phyloP scores from a whole-genome alignment of 1,139 yeast genomes.

The Hyphopichia fennica region DNA sequence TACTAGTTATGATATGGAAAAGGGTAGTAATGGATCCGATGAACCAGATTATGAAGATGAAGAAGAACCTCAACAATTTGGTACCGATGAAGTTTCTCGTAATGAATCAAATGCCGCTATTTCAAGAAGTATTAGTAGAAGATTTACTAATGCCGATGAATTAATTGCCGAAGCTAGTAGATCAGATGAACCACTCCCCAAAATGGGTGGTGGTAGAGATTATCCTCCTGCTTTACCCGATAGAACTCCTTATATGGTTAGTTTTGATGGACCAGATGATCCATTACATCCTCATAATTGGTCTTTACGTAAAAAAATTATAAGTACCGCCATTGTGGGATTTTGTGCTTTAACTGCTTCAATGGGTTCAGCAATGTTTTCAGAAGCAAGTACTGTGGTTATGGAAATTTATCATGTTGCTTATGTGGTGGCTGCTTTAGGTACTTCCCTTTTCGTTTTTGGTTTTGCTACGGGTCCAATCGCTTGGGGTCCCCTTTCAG shows the following conservation, averaged over 20 bases:
- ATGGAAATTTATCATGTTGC: slow-evolving; percentile 50
- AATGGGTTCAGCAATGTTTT: slow-evolving; percentile 67
- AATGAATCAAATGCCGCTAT: slow-evolving; percentile 13
- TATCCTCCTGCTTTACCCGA: slow-evolving; percentile 56
- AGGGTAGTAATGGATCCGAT: not conserved
- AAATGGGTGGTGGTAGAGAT: slow-evolving; percentile 58
- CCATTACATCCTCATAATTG: slow-evolving; percentile 66
- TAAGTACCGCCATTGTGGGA: slow-evolving; percentile 40
- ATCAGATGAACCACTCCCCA: slow-evolving; percentile 28
- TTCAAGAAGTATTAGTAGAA: slow-evolving; percentile 15
- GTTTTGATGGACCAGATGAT: slow-evolving; percentile 61
- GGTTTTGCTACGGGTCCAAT: slow-evolving; percentile 87
- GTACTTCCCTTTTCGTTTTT: slow-evolving; percentile 69
- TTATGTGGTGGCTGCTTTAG: slow-evolving; percentile 56
- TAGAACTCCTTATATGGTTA: slow-evolving; percentile 50
- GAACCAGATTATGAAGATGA: not conserved
- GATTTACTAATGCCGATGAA: slow-evolving; percentile 26
- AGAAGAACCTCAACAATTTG: not conserved
- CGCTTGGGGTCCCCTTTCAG: slow-evolving; percentile 80
- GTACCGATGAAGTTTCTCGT: slow-evolving; percentile 9
- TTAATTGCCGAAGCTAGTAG: slow-evolving; percentile 21
- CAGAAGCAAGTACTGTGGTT: slow-evolving; percentile 48
- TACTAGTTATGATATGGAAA: no score
- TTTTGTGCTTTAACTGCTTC: slow-evolving; percentile 27
- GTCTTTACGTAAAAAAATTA: slow-evolving; percentile 41